Evolutionary conservation across 148 eudicot genomes (phyloP), one percentile per base, ranked within the genome.

Genomic region (Heliosperma pusillum): DNA sequence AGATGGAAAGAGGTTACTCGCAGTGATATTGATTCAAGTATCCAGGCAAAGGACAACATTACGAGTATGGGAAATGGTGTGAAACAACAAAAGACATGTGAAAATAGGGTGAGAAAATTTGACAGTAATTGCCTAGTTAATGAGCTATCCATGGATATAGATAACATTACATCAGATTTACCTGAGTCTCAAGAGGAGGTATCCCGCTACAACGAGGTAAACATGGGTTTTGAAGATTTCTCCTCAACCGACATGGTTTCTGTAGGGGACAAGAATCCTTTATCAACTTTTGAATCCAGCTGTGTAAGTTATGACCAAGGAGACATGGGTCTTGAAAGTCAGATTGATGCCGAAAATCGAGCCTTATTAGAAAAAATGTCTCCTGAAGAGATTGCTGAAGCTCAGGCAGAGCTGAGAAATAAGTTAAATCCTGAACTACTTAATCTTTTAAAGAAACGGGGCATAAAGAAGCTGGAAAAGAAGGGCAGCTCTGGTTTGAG

Each of bases 261-360:
- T 47, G 44, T 70, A 77, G 74, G 69, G 45, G 77, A 74, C 56
- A 69, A 36, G 44, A 78, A 76, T 53, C 20, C 67, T 67, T 12
- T 73, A 65, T 25, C 27, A 20, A 65, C 59, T 19, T 66, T 30
- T 77, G 67, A 60, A 52, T 62, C 74, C 70, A 61, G 13, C 50
- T 63, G 55, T 69, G 20, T 67, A 42, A 66, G 44, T 69, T 44
- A 33, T 70, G 85, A 71, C 68, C 71, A 76, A 69, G 80, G 80
- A n/a, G 44, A 78, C 55, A 58, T 29, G 69, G 83, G 86, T 82
- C 82, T 95, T 67, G 89, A 85, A 81, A 79, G 86, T 79, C 86
- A 93, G 77, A 93, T 93, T 77, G 97, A 95, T 85, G 86, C 86
- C 74, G 99, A 95, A 82, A 95, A 92, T 82, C 88, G 87, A 73